Base-by-base conservation (phyloP, 306 rosid genomes). In the Vachellia pachyceras region DNA sequence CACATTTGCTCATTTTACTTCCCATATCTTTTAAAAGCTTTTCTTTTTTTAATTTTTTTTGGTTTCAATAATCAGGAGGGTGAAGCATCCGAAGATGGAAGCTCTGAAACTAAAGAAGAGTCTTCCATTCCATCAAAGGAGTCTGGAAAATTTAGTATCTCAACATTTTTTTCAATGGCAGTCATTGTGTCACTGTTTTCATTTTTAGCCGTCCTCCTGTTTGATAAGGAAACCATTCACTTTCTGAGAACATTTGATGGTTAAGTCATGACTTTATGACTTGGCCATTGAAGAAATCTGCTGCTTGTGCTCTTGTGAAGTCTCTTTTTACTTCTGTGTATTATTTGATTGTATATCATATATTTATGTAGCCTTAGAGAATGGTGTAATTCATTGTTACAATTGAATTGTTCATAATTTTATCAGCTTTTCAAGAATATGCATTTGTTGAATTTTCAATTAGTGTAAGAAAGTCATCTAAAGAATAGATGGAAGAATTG, bases 51-150 rank as follows among this genome's bases (percentile, higher is more conserved):
- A 83, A 50, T 44, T 46, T 52, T 76, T 46, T 37, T 69, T 10
- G 5, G 72, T 80, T 84, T 73, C 73, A 71, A 14, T 79, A 69
- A 77, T 66, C 89, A 90, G 96, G 91, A 77, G 81, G 90, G 75
- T 91, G 91, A 91, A 73, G 71, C 45, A 77, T 77, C 86, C 75
- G 88, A 81, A 75, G 85, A 76, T 46, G 76, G 82, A 75, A 82
- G 79, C 49, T 41, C 65, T 35, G 82, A 67, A 64, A 78, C 61
- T 77, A 82, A 71, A 73, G 73, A 22, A 63, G 75, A 82, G 22
- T 50, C 76, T 73, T 78, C 91, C 57, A 22, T 67, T 82, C 85
- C 84, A 33, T 73, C 70, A 73, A 66, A 73, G 45, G 83, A 57
- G 61, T 74, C 77, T 70, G 64, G 88, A 73, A 82, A 82, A 72